Evolutionary conservation across 192 early-diverging fungal species (phyloP).

Genomic region (Coemansia sp.): DNA sequence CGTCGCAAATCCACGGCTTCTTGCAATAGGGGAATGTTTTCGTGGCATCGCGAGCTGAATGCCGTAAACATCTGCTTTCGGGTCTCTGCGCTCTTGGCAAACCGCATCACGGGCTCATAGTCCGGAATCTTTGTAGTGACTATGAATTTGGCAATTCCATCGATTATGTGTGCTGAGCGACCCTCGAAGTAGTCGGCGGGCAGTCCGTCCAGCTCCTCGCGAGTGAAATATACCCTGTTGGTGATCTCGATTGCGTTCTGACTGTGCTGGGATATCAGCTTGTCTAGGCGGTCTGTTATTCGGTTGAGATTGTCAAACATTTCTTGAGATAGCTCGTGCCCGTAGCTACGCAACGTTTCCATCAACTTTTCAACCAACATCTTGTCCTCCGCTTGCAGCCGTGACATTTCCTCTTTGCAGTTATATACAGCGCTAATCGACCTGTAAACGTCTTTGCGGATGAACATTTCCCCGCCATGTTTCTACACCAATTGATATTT

Average conservation of each 20-base stretch:
- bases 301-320: conserved; percentile 58
- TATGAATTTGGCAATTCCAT: conserved; percentile 56
- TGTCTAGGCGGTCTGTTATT: conserved; percentile 58
- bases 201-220: conserved; percentile 65
- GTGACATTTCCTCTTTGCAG: conserved; percentile 28
- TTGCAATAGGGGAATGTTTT: conserved; percentile 57
- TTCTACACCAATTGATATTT: conserved; percentile 19
- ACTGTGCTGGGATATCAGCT: conserved; percentile 55
- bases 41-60: conserved; percentile 49
- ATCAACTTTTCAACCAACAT: conserved; percentile 63
- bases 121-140: conserved; percentile 66
- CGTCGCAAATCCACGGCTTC: conserved; percentile 50
- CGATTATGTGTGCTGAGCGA: conserved; percentile 44
- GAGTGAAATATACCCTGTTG: conserved; percentile 43
- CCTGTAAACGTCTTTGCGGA: conserved; percentile 60
- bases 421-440: conserved; percentile 48
- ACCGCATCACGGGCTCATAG: conserved; percentile 38
- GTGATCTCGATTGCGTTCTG: conserved; percentile 58
- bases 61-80: conserved; percentile 49
- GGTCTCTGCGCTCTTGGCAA: conserved; percentile 52
- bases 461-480: conserved; percentile 58
- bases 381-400: conserved; percentile 56
- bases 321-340: conserved; percentile 58
- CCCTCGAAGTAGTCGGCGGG: conserved; percentile 61
- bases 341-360: conserved; percentile 62